phyloP scores from a whole-genome alignment of 768 basidiomycete species.

The Tylopilus subfusipes region DNA sequence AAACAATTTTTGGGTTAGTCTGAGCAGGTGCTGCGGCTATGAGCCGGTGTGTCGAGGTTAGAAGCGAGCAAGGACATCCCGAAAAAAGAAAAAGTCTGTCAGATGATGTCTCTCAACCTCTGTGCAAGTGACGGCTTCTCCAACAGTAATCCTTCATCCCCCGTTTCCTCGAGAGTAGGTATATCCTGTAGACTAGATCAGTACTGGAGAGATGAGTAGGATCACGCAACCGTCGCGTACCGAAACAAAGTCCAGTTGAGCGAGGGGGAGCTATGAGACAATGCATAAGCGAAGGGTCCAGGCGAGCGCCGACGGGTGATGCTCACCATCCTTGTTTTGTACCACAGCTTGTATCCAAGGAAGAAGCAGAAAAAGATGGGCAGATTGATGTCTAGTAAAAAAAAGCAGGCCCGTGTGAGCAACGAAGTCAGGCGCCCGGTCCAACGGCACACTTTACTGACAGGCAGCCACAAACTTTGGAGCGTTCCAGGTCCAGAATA shows the following conservation, averaged over 20 bases:
- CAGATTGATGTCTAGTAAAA: slow-evolving; percentile 36
- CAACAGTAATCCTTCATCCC: slow-evolving; percentile 27
- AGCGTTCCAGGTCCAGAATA: slow-evolving; percentile 63
- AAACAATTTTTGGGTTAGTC: no score
- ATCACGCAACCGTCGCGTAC: slow-evolving; percentile 32
- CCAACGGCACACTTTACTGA: slow-evolving; percentile 20
- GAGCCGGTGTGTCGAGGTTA: no score
- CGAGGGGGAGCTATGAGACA: slow-evolving; percentile 12
- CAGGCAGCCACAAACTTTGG: slow-evolving; percentile 45
- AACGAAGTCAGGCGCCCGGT: neutral
- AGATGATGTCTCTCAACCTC: slow-evolving; percentile 6
- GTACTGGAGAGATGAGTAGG: neutral
- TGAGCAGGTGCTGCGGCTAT: no score
- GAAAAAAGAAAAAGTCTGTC: neutral
- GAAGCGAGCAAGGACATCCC: no score
- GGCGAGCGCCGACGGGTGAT: neutral
- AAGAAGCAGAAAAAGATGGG: slow-evolving; percentile 44
- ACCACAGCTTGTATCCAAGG: slow-evolving; percentile 40
- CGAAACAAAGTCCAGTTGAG: slow-evolving; percentile 70
- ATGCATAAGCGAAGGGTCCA: neutral
- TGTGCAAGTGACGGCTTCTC: slow-evolving; percentile 5
- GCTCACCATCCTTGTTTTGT: slow-evolving; percentile 22
- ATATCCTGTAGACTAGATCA: slow-evolving; percentile 45
- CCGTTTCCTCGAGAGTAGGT: slow-evolving; percentile 68
- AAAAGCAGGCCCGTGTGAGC: neutral